Conservation (phyloP, 352 stramenopile genomes). For the Peronospora farinosa region DNA sequence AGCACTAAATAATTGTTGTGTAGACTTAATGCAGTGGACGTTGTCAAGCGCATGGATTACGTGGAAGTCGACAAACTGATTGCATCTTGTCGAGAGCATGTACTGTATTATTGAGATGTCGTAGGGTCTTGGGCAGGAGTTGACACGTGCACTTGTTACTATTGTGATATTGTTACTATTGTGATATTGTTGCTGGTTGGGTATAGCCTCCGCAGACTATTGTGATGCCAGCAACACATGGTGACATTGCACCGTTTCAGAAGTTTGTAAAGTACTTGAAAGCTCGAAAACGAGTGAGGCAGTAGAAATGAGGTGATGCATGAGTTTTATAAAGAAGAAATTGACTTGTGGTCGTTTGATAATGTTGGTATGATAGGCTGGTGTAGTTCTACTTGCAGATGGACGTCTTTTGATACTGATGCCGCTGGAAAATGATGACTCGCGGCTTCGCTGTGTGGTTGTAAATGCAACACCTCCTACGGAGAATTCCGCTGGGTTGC, state of each 20-base stretch:
- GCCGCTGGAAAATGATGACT: slow-evolving; percentile 35
- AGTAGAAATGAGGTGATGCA: not conserved
- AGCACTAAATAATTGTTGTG: not conserved
- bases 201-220: slow-evolving; percentile 51
- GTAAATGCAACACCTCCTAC: slow-evolving; percentile 33
- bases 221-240: slow-evolving; percentile 24
- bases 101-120: slow-evolving; percentile 14
- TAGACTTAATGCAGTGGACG: slow-evolving; percentile 40
- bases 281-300: slow-evolving; percentile 41
- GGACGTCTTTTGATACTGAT: slow-evolving; percentile 49
- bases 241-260: slow-evolving; percentile 31
- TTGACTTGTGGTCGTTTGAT: not conserved
- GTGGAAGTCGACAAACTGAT: slow-evolving; percentile 55
- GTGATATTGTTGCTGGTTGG: not conserved
- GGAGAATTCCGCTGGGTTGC: slow-evolving; percentile 10
- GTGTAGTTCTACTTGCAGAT: slow-evolving; percentile 41
- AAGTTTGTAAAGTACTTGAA: slow-evolving; percentile 50
- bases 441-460: slow-evolving; percentile 44
- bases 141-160: slow-evolving; percentile 1
- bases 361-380: slow-evolving; percentile 31
- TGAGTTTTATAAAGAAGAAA: not conserved
- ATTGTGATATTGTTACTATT: not conserved
- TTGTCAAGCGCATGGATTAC: slow-evolving; percentile 57
- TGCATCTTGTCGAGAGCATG: slow-evolving; percentile 40
- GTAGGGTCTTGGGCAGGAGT: not conserved